Base-by-base conservation (phyloP, 176 grass and related monocot species). In the Paspalum notatum region DNA sequence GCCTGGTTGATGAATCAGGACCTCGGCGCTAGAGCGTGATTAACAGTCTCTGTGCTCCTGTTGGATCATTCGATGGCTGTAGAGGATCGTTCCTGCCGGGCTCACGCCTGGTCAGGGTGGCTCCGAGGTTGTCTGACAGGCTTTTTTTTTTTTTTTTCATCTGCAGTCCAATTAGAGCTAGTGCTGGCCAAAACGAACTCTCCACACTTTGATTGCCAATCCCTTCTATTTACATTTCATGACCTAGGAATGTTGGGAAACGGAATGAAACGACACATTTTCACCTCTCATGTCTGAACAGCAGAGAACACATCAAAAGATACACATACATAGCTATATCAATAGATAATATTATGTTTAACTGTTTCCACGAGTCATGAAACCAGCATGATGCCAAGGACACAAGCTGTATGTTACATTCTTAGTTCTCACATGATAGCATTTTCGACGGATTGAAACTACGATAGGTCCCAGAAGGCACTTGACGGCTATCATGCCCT, bases 391-490 rank as follows among this genome's bases (percentile, higher is more conserved):
- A 47, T 1, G 42, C 66, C 22, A 13, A 9, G 24, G 25, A 63
- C 60, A 69, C 26, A 71, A 26, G 5, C 77, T 77, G 39, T 71
- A 65, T 46, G 85, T 27, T 71, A 49, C 56, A 65, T 16, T 20
- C 14, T 3, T 48, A 81, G 40, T 80, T 54, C 38, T 70, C 54
- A 45, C 16, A 66, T 20, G 25, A 82, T 12, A 53, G 0, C 37
- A 82, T 82, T 82, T 82, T 89, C 87, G 87, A 89, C 87, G 45
- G 73, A 82, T 89, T 85, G 41, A 13, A 77, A 42, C 16, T 24
- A 49, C 26, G 3, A 57, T 58, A 18, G 12, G 25, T 14, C 7
- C 15, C 60, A 59, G 2, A 45, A 13, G 59, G 44, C 37, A 5
- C 3, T 12, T 6, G 16, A 6, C 15, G 49, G 13, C 18, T 46